These are phyloP conservation scores for Trichomonas gallinae DNA, from an alignment of 208 protist species.

Conservation along the genomic window DNA sequence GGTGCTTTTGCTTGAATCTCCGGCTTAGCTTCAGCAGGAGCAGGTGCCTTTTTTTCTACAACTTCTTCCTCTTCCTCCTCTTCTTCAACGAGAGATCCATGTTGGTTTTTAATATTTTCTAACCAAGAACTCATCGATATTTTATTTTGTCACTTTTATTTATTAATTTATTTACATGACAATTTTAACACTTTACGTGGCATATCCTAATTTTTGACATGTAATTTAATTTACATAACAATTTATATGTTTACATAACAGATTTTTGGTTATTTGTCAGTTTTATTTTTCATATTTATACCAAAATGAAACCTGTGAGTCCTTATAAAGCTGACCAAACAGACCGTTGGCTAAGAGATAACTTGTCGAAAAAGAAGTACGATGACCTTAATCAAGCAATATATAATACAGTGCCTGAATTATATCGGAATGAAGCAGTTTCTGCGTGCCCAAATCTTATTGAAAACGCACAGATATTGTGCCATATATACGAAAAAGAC, in stretches of 20 bases:
- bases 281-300: too few species aligned
- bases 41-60: not conserved
- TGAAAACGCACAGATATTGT: not conserved
- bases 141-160: not conserved
- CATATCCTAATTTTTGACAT: too few species aligned
- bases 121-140: not conserved
- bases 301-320: not conserved
- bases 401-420: not conserved
- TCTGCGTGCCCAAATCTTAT: not conserved
- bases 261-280: too few species aligned
- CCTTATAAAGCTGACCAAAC: not conserved
- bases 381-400: not conserved
- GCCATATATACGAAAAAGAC: not conserved
- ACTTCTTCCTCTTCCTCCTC: not conserved
- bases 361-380: not conserved
- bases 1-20: not conserved
- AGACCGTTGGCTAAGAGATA: not conserved
- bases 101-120: not conserved
- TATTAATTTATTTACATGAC: too few species aligned
- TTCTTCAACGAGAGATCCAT: not conserved
- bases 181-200: too few species aligned
- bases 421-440: not conserved
- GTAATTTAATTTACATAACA: too few species aligned
- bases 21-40: not conserved
- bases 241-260: too few species aligned